Evolutionary conservation across 1,139 yeast species (phyloP).

Genomic region (Casaregolazyma suthepensis): DNA sequence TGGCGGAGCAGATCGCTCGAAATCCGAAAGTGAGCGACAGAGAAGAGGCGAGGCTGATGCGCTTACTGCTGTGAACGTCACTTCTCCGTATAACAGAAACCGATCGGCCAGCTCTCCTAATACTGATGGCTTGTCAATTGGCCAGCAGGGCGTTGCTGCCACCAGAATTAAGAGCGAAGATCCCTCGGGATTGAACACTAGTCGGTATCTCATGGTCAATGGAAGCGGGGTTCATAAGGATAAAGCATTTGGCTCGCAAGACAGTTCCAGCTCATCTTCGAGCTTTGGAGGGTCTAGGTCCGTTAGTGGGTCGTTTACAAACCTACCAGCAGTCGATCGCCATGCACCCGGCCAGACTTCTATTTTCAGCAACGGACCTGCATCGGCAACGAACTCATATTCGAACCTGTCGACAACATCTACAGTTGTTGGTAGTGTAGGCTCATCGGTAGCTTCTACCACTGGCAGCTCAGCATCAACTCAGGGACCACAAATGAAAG

Average conservation of each 20-base stretch:
- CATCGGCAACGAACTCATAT: conserved; percentile 2
- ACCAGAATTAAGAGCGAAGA: conserved; percentile 22
- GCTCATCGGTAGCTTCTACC: conserved; percentile 1
- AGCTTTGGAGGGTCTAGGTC: conserved; percentile 11
- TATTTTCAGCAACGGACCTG: not conserved
- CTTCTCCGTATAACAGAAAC: conserved; percentile 15
- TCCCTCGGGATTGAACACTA: conserved; percentile 1
- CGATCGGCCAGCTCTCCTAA: conserved; percentile 20
- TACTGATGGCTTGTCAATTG: not conserved
- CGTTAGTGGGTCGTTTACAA: conserved; percentile 7
- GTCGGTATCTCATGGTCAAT: conserved; percentile 1
- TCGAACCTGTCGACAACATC: conserved; percentile 5
- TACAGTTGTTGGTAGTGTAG: conserved; percentile 3
- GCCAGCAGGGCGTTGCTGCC: conserved; percentile 8
- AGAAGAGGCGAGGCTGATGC: conserved; percentile 2
- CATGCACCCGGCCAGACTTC: not conserved
- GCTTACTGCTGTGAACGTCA: conserved; percentile 7
- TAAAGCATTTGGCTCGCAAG: conserved; percentile 9
- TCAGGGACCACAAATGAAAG: conserved; percentile 33
- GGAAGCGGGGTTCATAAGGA: conserved; percentile 3
- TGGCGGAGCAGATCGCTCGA: not conserved
- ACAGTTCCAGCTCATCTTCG: conserved; percentile 11
- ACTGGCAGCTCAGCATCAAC: conserved; percentile 9
- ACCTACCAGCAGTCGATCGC: conserved; percentile 7
- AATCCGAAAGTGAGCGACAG: not conserved